Base-by-base conservation (phyloP, 192 early-diverging fungal genomes). In the Spizellomyces punctatus region DNA sequence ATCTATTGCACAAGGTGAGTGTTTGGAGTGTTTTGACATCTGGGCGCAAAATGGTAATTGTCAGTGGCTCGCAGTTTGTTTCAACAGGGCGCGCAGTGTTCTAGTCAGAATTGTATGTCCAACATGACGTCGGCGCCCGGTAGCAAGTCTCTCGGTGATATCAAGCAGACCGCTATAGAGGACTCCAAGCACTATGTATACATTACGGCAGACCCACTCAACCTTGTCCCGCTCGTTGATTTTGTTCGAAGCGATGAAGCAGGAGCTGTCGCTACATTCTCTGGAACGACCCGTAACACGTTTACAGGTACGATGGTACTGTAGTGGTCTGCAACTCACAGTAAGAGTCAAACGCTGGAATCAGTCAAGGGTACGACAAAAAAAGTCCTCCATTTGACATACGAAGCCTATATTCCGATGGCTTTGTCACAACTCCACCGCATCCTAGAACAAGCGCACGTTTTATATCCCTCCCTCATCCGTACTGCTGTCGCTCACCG, bases 381-480 rank as follows among this genome's bases (percentile, higher is more conserved):
- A 59, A 64, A 75, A 14, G 95, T 98, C 16, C 47, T 90, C 41
- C 78, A 80, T 17, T 84, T 98, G 6, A 86, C 90, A 19, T 98
- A 98, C 74, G 90, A 93, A 75, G 91, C 91, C 3, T 95, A 98
- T 75, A 82, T 77, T n/a, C 82, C 88, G 6, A 95, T 98, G 94
- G 93, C 95, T 41, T 78, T 86, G 44, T 91, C 93, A 52, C 79
- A 89, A 27, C 83, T 94, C 62, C 69, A 77, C 43, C 58, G 74
- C 0, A 74, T 95, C 22, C 84, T 94, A n/a, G 69, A 77, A 5
- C 79, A 87, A 47, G 89, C 92, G 2, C 87, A 91, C 8, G 50
- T 59, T 14, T 83, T 82, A 70, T 95, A 91, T 54, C 79, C 81
- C 76, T 69, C 83, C 14, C 46, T 98, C 14, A 73, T 86, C 64